Base-by-base conservation (phyloP, 2,329 filamentous ascomycete species). In the Penicillium sp. region DNA sequence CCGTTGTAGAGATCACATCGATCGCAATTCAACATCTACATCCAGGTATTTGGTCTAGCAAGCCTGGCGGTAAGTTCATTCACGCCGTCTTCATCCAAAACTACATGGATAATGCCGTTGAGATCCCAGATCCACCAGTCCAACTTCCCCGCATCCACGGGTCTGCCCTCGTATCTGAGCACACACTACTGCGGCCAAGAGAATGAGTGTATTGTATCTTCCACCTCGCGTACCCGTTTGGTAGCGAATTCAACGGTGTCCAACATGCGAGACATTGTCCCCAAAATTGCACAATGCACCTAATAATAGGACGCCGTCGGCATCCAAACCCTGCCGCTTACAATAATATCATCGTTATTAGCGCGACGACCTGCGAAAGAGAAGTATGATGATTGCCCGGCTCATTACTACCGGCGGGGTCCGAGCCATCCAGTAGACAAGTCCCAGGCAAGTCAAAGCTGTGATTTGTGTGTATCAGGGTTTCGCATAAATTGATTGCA, bases 401-500 rank as follows among this genome's bases (percentile, higher is more conserved):
- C 16, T 16, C 22, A 11, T 28, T 5, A 42, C 47, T 48, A 48
- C 52, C 41, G 52, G 27, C 27, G 27, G 44, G 40, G 51, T 48
- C 47, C 44, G 44, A 51, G 44, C 39, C 47, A 47, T 42, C 36
- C 44, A 46, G 25, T 40, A 5, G 40, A 3, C 30, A 20, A 13
- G 3, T n/a, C 22, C 16, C 22, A 39, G n/a, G 22, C 11, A 27
- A 47, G 20, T 22, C 20, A 22, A 22, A 22, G 20, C 20, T 22
- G 20, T 22, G 35, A 41, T 56, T 44, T 38, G 39, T 28, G 47
- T 39, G 27, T 33, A 27, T 31, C 25, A 10, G 16, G 42, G 56
- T 59, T 57, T 59, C 54, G 51, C 42, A 57, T 59, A 45, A 47
- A 59, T 55, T 55, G 51, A 25, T 55, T 55, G 51, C 30, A 40